Base-by-base conservation (phyloP, 2,329 filamentous ascomycete species). In the Paecilomyces sp. region DNA sequence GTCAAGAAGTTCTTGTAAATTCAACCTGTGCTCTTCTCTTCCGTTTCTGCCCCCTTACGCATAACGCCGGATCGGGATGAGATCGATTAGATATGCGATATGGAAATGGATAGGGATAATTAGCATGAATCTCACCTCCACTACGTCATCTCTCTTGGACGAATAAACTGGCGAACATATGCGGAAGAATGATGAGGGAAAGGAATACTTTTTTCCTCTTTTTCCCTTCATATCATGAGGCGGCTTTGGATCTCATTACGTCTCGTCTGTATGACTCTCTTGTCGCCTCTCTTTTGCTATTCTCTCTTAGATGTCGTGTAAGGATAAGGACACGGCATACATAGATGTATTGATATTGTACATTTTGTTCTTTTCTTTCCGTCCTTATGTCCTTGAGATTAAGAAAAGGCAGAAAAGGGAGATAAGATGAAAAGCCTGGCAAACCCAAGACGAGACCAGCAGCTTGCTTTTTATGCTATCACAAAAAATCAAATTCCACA, bases 1-100 rank as follows among this genome's bases (percentile, higher is more conserved):
- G 74, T 78, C 58, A 73, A 73, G 64, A 80, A 77, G 66, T 71
- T 81, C 60, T 74, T 81, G 56, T 81, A 74, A 74, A 66, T 56
- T 58, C 56, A 56, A 63, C 15, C 18, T 18, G 2, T 8, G 3
- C 41, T 33, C 2, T 31, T 6, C 9, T 9, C 30, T 33, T 33
- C 31, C 11, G 5, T 12, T 33, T 33, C 11, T 3, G 31, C 12
- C 25, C 2, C 25, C 25, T 28, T 33, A 33, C 31, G 7, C 31
- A 33, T 33, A 33, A 33, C 11, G 31, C 31, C 11, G 31, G 31
- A 1, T 18, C 18, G 41, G 41, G 15, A 18, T 4, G 7, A 15
- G 4, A 41, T 15, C 13, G 36, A 7, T 33, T n/a, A 4, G 36
- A n/a, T 41, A 15, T 41, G 36, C 11, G 36, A 41, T 41, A 41